These are phyloP conservation scores for Recurvomyces mirabilis DNA, from an alignment of 495 filamentous ascomycete species.

Conservation along the genomic window DNA sequence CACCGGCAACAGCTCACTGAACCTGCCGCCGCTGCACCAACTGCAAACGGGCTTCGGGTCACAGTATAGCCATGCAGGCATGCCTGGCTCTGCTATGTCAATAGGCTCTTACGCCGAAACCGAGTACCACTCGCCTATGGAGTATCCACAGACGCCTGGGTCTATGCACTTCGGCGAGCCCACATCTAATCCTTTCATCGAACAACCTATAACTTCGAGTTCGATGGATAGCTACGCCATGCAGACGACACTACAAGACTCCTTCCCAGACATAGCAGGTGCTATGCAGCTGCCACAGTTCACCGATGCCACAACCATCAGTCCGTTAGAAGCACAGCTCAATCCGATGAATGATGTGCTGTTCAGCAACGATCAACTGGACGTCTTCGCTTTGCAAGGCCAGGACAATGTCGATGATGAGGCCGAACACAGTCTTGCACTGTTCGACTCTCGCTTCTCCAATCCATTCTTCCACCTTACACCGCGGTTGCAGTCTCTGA, in stretches of 20 bases:
- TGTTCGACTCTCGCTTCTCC: conserved; percentile 14
- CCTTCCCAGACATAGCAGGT: neutral
- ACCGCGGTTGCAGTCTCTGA: conserved; percentile 47
- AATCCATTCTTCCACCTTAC: conserved; percentile 28
- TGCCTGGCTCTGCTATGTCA: conserved; percentile 35
- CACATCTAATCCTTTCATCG: conserved; percentile 1
- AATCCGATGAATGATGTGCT: conserved; percentile 5
- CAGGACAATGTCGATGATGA: conserved; percentile 8
- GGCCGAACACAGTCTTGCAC: conserved; percentile 2
- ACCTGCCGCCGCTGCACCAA: conserved; percentile 30
- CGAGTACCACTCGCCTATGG: conserved; percentile 35
- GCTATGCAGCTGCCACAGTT: neutral
- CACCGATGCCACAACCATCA: neutral
- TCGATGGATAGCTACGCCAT: conserved; percentile 1
- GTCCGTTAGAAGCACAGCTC: neutral
- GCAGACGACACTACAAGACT: neutral
- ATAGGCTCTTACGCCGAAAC: conserved; percentile 36
- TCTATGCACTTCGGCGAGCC: conserved; percentile 4
- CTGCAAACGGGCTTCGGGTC: conserved; percentile 33
- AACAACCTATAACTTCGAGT: neutral
- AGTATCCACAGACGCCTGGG: conserved; percentile 31
- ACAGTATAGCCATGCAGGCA: conserved; percentile 28
- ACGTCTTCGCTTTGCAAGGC: neutral
- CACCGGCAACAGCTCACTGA: conserved; percentile 6
- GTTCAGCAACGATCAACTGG: neutral